Base-by-base conservation (phyloP, 2,329 filamentous ascomycete genomes). In the Fusarium sp. region DNA sequence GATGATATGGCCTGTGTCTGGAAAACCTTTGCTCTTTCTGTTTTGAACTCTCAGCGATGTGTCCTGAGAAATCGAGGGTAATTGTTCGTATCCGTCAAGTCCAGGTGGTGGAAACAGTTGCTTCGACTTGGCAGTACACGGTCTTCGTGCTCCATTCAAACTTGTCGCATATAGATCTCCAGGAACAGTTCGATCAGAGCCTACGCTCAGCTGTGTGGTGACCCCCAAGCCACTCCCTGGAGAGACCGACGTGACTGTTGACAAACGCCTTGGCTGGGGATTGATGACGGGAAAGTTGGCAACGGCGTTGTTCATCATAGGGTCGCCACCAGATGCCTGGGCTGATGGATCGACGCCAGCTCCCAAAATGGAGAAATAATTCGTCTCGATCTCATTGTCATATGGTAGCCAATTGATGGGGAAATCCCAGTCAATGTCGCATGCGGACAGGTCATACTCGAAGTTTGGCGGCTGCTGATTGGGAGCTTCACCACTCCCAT, bases 371-470 rank as follows among this genome's bases (percentile, higher is more conserved):
- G 65, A 71, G 20, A 28, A 67, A 19, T 73, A 74, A 32, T 74
- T 72, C 7, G 74, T 56, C 14, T 73, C 68, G 7, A 67, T 61
- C 5, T 50, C 45, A 19, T 74, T 60, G 28, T 75, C 65, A 15
- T 71, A 50, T 14, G 67, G 68, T 6, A 75, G 24, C 73, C 73
- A 75, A n/a, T 75, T 75, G 28, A 75, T 68, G 0, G 63, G 59
- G 14, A 71, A 60, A 19, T 72, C 63, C 47, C 68, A 52, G 17
- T 68, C 55, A 6, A 63, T 58, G 2, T 67, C 64, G 11, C 50
- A 67, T 3, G 49, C 11, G 1, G 13, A 22, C 2, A 58, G 17
- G 11, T 60, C 56, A 33, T 64, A 54, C 9, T 56, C 41, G 32
- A 68, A 41, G 5, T 39, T 30, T 8, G 19, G 51, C 7, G 53